Conservation (phyloP, 305 asterid genomes). For the Ilex paraguariensis region DNA sequence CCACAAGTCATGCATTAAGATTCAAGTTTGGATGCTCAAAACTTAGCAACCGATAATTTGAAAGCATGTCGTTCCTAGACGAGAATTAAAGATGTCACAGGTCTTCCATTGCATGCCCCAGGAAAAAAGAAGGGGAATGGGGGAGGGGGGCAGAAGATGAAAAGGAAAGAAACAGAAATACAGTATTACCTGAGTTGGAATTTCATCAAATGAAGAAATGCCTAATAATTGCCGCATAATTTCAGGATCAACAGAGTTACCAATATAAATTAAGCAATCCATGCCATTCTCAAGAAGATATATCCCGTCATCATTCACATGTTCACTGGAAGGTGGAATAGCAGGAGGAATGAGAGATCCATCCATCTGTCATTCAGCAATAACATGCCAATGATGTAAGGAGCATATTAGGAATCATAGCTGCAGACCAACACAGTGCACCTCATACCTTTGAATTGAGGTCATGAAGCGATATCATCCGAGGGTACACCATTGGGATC, state of each 20-base stretch:
- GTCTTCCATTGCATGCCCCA: not conserved
- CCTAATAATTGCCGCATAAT: slow-evolving; percentile 59
- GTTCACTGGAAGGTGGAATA: slow-evolving; percentile 74
- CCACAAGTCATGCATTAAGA: too few relatives aligned
- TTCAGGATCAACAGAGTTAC: slow-evolving; percentile 55
- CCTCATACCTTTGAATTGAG: slow-evolving; percentile 62
- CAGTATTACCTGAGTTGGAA: slow-evolving; percentile 52
- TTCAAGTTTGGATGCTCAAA: too few relatives aligned
- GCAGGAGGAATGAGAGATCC: slow-evolving; percentile 53
- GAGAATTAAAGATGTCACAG: not conserved
- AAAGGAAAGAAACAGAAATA: slow-evolving; percentile 15
- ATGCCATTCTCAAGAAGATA: slow-evolving; percentile 91
- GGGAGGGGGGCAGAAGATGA: not conserved
- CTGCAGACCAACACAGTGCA: slow-evolving; percentile 8
- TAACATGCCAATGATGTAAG: slow-evolving; percentile 14
- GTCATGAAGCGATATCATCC: slow-evolving; percentile 77
- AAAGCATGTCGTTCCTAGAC: too few relatives aligned
- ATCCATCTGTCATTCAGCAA: slow-evolving; percentile 31
- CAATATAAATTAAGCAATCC: slow-evolving; percentile 78
- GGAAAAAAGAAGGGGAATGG: not conserved
- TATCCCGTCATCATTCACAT: slow-evolving; percentile 57
- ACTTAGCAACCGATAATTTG: too few relatives aligned
- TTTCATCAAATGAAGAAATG: slow-evolving; percentile 64
- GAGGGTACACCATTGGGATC: slow-evolving; percentile 77
- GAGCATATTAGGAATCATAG: slow-evolving; percentile 7